These are phyloP conservation scores for Termitomyces sp. DNA, from an alignment of 1,284 basidiomycete genomes.

Conservation along the genomic window DNA sequence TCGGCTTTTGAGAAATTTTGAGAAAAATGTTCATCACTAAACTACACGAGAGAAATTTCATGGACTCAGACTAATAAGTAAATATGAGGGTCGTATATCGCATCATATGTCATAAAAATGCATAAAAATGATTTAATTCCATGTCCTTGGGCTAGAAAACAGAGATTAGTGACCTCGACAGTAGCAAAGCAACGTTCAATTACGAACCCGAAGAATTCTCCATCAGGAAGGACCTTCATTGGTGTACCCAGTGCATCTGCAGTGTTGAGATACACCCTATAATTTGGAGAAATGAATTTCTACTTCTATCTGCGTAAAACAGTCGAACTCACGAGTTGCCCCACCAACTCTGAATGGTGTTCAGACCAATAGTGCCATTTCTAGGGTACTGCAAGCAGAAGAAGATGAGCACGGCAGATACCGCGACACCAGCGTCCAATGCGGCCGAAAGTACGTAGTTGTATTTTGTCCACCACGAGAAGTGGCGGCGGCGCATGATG, in stretches of 20 bases:
- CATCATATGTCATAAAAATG: not conserved
- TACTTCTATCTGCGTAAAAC: not conserved
- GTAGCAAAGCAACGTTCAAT: not conserved
- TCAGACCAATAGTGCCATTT: conserved; percentile 54
- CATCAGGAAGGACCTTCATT: conserved; percentile 19
- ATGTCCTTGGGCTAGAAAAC: conserved; percentile 21
- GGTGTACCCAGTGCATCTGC: conserved; percentile 30
- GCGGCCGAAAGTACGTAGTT: conserved; percentile 54
- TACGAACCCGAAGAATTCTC: conserved; percentile 31
- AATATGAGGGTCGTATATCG: not conserved
- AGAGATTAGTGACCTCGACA: not conserved
- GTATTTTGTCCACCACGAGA: conserved; percentile 69
- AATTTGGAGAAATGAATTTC: not conserved
- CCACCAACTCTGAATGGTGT: conserved; percentile 63
- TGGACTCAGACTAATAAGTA: not conserved
- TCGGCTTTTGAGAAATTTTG: too few relatives aligned
- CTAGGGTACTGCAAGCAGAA: conserved; percentile 64
- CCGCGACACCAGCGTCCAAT: conserved; percentile 57
- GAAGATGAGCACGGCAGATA: conserved; percentile 57
- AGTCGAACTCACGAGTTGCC: conserved; percentile 48
- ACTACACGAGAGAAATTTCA: not conserved
- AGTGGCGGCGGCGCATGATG: conserved; percentile 51
- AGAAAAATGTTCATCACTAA: not conserved
- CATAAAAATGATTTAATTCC: conserved; percentile 12
- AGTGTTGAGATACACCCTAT: conserved; percentile 27